Percentiles rank a stretch among this genome's conserved stretches.
Conservation (phyloP, 805 yeast species). For the Yarrowia bubula region DNA sequence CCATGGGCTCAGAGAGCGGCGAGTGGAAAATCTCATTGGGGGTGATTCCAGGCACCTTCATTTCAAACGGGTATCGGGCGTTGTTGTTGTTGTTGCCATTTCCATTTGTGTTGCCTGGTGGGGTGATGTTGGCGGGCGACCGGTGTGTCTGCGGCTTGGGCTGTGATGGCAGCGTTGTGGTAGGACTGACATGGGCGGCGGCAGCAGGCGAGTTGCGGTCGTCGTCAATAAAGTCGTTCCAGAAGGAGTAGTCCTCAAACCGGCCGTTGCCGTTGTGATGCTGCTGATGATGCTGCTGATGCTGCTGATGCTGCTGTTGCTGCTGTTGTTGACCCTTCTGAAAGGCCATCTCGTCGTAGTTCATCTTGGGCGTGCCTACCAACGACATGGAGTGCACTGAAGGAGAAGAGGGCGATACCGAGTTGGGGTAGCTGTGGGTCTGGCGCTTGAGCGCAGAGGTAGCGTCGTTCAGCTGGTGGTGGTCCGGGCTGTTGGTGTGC, state of each 20-base stretch:
- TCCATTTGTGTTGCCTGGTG: background rate
- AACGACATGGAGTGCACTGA: constrained; percentile 25
- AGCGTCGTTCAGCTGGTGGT: constrained; percentile 3
- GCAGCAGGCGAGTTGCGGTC: constrained; percentile 8
- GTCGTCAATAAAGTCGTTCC: constrained; percentile 25
- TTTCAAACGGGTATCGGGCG: constrained; percentile 11
- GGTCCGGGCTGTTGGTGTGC: constrained; percentile 23
- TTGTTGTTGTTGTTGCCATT: background rate
- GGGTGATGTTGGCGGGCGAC: background rate
- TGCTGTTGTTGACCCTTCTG: background rate
- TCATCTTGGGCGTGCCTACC: constrained; percentile 19
- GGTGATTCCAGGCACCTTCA: constrained; percentile 15
- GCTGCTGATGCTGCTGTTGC: background rate
- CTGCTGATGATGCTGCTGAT: background rate
- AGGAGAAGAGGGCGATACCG: constrained; percentile 13
- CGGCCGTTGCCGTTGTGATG: background rate
- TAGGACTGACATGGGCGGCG: constrained; percentile 1
- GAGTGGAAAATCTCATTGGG: constrained; percentile 26
- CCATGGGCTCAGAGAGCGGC: constrained; percentile 24
- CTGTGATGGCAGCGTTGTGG: constrained; percentile 11
- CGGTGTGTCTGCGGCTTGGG: constrained; percentile 15
- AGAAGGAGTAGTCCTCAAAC: constrained; percentile 15
- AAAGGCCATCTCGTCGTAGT: constrained; percentile 12
- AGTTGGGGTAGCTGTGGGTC: constrained; percentile 26
- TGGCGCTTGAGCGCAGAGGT: background rate